These are phyloP conservation scores for Kazachstania sp. DNA, from an alignment of 1,139 yeast genomes.

Conservation along the genomic window DNA sequence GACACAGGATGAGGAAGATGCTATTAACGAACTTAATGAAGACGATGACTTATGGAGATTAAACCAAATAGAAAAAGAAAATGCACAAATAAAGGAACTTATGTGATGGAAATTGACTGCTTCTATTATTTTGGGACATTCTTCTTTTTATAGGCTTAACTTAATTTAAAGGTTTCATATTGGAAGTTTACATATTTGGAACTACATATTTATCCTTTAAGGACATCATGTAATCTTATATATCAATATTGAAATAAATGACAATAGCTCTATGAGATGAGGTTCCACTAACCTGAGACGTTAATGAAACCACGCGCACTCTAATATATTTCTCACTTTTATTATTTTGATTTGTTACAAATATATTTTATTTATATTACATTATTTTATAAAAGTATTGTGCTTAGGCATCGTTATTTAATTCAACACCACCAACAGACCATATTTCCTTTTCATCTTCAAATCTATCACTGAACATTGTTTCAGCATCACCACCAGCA, in stretches of 20 bases:
- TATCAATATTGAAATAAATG: too few relatives aligned
- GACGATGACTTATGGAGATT: conserved; percentile 33
- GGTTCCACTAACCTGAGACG: too few relatives aligned
- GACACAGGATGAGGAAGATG: conserved; percentile 40
- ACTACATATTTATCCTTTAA: too few relatives aligned
- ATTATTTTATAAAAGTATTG: not conserved
- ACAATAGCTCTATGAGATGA: too few relatives aligned
- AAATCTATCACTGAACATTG: conserved; percentile 72
- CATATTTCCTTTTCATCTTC: conserved; percentile 85
- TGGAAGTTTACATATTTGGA: too few relatives aligned
- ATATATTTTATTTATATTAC: not conserved
- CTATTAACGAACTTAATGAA: conserved; percentile 45
- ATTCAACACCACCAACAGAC: conserved; percentile 70
- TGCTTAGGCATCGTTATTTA: conserved; percentile 18
- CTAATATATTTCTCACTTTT: not conserved
- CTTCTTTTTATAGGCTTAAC: too few relatives aligned
- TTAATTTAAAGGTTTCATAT: too few relatives aligned
- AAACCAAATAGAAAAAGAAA: conserved; percentile 35
- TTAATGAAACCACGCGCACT: too few relatives aligned
- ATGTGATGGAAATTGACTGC: conserved; percentile 1
- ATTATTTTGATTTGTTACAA: not conserved
- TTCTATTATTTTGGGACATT: not conserved
- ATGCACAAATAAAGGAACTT: conserved; percentile 31
- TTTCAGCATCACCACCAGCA: conserved; percentile 87
- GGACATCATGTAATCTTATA: too few relatives aligned